phyloP scores from a whole-genome alignment of 441 rosid species.

The Hura crepitans region DNA sequence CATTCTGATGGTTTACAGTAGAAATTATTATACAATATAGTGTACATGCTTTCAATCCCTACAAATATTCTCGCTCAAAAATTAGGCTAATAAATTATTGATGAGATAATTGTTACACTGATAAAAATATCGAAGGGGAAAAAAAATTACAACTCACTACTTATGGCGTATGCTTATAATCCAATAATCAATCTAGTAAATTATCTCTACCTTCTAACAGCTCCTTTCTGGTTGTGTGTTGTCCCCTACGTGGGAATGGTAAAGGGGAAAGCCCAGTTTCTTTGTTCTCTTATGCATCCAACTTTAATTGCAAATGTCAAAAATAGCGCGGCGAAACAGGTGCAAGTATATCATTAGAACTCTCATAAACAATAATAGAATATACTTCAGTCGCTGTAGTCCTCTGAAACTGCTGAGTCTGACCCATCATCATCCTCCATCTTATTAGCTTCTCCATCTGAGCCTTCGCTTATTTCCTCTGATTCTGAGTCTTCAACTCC shows the following conservation, averaged over 20 bases:
- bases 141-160: background rate
- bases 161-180: slow-evolving; percentile 4
- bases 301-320: slow-evolving; percentile 27
- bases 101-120: background rate
- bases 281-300: background rate
- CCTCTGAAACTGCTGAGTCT: slow-evolving; percentile 51
- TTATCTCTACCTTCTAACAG: slow-evolving; percentile 5
- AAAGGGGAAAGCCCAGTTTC: background rate
- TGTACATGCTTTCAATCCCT: background rate
- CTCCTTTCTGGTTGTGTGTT: background rate
- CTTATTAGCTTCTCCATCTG: slow-evolving; percentile 41
- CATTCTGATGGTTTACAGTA: background rate
- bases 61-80: background rate
- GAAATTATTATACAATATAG: background rate
- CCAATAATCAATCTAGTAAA: background rate
- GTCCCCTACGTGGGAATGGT: background rate
- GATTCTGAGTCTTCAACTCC: slow-evolving; percentile 39
- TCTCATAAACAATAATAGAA: background rate
- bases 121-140: background rate
- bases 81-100: background rate
- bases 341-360: slow-evolving; percentile 4
- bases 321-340: slow-evolving; percentile 24
- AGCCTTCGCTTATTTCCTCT: slow-evolving; percentile 59
- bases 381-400: slow-evolving; percentile 47
- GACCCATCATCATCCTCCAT: slow-evolving; percentile 37